Evolutionary conservation across 345 rosid species (phyloP), one percentile per base, ranked within the genome.

Genomic region (Camelina neglecta): DNA sequence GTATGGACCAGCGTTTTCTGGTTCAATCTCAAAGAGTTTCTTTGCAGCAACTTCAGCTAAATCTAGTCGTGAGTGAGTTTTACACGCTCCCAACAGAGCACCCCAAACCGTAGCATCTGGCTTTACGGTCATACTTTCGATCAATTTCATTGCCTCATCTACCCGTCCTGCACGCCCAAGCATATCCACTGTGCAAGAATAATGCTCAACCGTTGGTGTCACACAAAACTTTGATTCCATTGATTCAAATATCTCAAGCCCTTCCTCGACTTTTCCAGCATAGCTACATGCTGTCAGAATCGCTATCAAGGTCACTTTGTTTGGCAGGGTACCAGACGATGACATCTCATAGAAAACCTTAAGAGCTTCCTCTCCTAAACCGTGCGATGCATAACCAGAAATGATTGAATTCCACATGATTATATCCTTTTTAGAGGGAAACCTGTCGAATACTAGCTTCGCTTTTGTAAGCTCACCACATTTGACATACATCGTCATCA

Each of bases 71-170:
- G 60, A 75, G 76, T 90, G 91, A 73, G 77, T 87, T 82, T 84
- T 82, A 81, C 98, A 93, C 2, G 91, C 93, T 67, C 95, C 94
- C 26, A 93, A 80, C 56, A 93, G 64, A 70, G 96, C 81, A 35
- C 96, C 93, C 98, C 96, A 90, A 68, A 90, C 83, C 16, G 83
- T 75, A 78, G 93, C 94, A 85, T 92, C 94, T 74, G 93, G 85
- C 78, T 92, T 84, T 57, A 86, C 54, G 0, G 85, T 83, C 96
- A 92, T 90, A 21, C 71, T 80, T 65, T 76, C 87, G 29, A 90
- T 90, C 62, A 90, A 69, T 26, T 79, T 47, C 87, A 87, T 84
- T 73, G 96, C 96, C 73, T 90, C 89, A 15, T 86, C 71, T 42
- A 89, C 36, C 61, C 78, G 74, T 50, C 96, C 96, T 18, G 91